Percentiles rank a stretch among this genome's conserved stretches.
Conservation (phyloP, 2,329 filamentous ascomycete genomes). For the Alternaria hordeiaustralica region DNA sequence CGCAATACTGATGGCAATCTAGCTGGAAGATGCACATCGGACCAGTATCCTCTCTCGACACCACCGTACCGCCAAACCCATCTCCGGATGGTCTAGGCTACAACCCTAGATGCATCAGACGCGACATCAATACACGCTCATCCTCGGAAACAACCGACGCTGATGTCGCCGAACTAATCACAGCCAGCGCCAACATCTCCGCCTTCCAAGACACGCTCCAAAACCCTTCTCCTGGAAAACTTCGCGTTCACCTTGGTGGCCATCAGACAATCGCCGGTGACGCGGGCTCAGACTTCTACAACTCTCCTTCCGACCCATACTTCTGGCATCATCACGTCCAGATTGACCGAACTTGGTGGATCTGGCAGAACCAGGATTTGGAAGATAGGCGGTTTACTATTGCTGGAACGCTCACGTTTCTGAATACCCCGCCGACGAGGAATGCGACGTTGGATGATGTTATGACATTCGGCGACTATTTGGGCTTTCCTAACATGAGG, state of each 20-base stretch:
- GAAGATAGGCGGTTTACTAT: slow-evolving; percentile 47
- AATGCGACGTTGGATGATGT: slow-evolving; percentile 55
- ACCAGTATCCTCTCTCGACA: slow-evolving; percentile 51
- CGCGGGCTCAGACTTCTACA: slow-evolving; percentile 47
- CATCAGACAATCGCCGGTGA: slow-evolving; percentile 44
- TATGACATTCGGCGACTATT: slow-evolving; percentile 47
- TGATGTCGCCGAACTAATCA: slow-evolving; percentile 31
- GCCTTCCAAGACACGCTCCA: slow-evolving; percentile 50
- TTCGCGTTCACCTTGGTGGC: slow-evolving; percentile 54
- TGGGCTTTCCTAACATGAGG: slow-evolving; percentile 33
- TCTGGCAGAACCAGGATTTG: slow-evolving; percentile 57
- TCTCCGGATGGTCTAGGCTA: slow-evolving; percentile 30
- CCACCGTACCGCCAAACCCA: slow-evolving; percentile 37
- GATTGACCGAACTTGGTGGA: slow-evolving; percentile 58
- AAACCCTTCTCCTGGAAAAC: slow-evolving; percentile 34
- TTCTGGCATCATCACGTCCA: slow-evolving; percentile 58
- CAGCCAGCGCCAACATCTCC: slow-evolving; percentile 28
- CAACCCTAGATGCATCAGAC: slow-evolving; percentile 47
- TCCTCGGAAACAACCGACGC: slow-evolving; percentile 31
- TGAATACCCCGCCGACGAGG: slow-evolving; percentile 51
- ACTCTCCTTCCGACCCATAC: slow-evolving; percentile 54
- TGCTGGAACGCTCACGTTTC: slow-evolving; percentile 53
- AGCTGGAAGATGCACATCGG: slow-evolving; percentile 52
- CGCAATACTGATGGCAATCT: not conserved
- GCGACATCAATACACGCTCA: slow-evolving; percentile 41